Evolutionary conservation across 23 red algal genomes (phyloP).

Genomic region (Gracilaria gracilis): DNA sequence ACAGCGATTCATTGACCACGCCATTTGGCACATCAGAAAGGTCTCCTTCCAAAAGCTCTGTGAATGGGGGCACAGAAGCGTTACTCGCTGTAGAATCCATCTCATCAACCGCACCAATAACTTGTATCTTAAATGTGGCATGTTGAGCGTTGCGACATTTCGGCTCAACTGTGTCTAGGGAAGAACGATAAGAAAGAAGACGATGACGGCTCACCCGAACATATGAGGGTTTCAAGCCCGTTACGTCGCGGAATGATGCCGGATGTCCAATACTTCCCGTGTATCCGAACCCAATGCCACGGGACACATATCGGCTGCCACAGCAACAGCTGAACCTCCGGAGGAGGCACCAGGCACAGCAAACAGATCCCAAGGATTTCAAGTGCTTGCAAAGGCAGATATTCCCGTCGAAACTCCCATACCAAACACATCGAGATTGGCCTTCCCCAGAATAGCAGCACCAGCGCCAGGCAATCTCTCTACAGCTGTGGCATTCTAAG

Average conservation of each 20-base stretch:
- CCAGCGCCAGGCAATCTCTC: slow-evolving; percentile 66
- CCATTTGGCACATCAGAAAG: slow-evolving; percentile 58
- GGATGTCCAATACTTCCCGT: slow-evolving; percentile 92
- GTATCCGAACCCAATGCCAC: slow-evolving; percentile 87
- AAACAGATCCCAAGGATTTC: slow-evolving; percentile 73
- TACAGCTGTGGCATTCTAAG: slow-evolving; percentile 85
- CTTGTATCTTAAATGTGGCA: slow-evolving; percentile 61
- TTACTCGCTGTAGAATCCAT: slow-evolving; percentile 67
- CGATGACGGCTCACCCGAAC: slow-evolving; percentile 82
- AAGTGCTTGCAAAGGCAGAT: slow-evolving; percentile 57
- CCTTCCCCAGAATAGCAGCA: slow-evolving; percentile 90
- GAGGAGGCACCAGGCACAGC: slow-evolving; percentile 94
- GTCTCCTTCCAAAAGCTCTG: slow-evolving; percentile 21
- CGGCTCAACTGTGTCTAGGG: slow-evolving; percentile 92
- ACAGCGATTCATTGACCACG: slow-evolving; percentile 74
- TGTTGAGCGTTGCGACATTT: slow-evolving; percentile 67
- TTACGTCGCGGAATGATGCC: slow-evolving; percentile 82
- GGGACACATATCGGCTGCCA: slow-evolving; percentile 72
- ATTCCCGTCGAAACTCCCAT: slow-evolving; percentile 78
- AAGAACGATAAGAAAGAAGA: slow-evolving; percentile 89
- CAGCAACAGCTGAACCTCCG: slow-evolving; percentile 86
- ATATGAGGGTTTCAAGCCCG: slow-evolving; percentile 89
- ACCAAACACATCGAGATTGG: slow-evolving; percentile 98
- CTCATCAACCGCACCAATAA: slow-evolving; percentile 81
- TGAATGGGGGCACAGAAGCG: slow-evolving; percentile 49